These are phyloP conservation scores for Zychaea mexicana DNA, from an alignment of 371 early-diverging fungal species.

Conservation along the genomic window DNA sequence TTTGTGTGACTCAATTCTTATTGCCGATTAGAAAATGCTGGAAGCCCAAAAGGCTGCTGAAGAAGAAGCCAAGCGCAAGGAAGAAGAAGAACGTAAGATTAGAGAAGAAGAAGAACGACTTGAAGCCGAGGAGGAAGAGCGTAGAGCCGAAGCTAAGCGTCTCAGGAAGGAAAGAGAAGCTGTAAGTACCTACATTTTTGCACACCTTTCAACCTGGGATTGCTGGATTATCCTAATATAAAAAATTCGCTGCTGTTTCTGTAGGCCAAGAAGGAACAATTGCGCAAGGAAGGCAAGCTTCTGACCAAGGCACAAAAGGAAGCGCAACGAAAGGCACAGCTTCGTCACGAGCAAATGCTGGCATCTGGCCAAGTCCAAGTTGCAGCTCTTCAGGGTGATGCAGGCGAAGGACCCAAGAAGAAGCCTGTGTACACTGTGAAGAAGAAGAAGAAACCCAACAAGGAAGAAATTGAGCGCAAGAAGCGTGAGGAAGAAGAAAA, in stretches of 20 bases:
- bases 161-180: conserved; percentile 45
- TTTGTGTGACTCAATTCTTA: no score
- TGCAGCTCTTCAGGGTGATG: conserved; percentile 61
- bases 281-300: conserved; percentile 90
- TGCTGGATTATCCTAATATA: no score
- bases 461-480: conserved; percentile 45
- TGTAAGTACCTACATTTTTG: no score
- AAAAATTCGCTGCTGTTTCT: no score
- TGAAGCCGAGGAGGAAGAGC: conserved; percentile 45
- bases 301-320: conserved; percentile 94
- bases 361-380: conserved; percentile 78
- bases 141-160: conserved; percentile 47
- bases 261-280: conserved; percentile 85
- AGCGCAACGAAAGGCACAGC: conserved; percentile 73
- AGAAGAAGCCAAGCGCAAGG: conserved; percentile 44
- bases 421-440: conserved; percentile 50
- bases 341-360: conserved; percentile 79
- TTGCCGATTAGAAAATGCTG: conserved; percentile 57
- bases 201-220: no score
- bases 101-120: conserved; percentile 49
- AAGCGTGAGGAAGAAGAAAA: conserved; percentile 49
- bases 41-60: conserved; percentile 56
- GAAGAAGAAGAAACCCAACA: conserved; percentile 36
- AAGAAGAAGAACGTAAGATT: conserved; percentile 41
- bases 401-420: conserved; percentile 64